Evolutionary conservation across 768 basidiomycete genomes (phyloP).

Genomic region (Lentinula edodes): DNA sequence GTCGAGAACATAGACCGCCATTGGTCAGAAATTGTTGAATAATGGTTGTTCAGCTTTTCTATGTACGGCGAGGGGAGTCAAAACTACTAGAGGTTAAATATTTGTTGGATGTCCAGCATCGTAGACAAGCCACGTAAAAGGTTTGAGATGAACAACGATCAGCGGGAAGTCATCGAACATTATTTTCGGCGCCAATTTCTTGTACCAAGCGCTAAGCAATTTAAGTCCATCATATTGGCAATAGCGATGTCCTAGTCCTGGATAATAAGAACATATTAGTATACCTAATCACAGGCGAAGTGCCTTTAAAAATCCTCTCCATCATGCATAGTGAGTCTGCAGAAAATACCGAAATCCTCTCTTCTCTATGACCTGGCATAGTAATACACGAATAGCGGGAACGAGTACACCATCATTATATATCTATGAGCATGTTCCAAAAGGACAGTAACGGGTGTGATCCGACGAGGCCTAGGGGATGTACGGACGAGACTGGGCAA

Average conservation of each 20-base stretch:
- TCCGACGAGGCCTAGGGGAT: background rate
- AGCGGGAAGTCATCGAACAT: too few relatives aligned
- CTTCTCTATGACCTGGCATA: background rate
- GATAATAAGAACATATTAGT: background rate
- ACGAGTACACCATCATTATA: background rate
- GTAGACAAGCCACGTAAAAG: background rate
- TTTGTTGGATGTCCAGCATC: background rate
- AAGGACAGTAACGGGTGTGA: background rate
- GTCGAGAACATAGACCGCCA: conserved; percentile 27
- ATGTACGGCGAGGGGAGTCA: background rate
- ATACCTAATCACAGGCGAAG: too few relatives aligned
- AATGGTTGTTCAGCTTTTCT: too few relatives aligned
- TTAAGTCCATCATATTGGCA: background rate
- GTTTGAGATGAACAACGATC: background rate
- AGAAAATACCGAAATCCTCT: background rate
- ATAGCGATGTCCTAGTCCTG: background rate
- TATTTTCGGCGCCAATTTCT: background rate
- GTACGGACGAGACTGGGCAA: background rate
- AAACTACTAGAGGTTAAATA: background rate
- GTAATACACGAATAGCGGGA: conserved; percentile 4
- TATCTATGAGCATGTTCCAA: background rate
- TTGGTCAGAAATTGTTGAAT: background rate
- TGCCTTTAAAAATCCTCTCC: too few relatives aligned
- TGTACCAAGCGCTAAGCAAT: background rate
- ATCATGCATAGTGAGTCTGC: background rate